Percentiles rank a stretch among this genome's conserved stretches.
Conservation (phyloP, 352 stramenopile species). For the Pseudoperonospora humuli region DNA sequence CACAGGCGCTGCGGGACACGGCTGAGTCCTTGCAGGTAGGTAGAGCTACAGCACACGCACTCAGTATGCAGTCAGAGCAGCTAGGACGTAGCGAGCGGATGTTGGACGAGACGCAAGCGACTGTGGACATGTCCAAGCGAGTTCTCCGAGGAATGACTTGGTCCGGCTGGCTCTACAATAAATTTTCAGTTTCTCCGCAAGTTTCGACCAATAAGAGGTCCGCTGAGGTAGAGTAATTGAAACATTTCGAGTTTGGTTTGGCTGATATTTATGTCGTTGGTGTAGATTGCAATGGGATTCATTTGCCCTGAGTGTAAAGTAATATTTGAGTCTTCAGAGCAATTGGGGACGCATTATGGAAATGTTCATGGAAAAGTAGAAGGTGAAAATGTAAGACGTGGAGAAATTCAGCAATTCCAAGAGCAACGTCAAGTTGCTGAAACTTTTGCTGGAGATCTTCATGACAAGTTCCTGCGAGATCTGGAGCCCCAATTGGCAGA, state of each 20-base stretch:
- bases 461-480: constrained; percentile 41
- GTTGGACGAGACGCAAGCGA: constrained; percentile 54
- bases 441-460: constrained; percentile 16
- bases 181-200: constrained; percentile 36
- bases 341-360: constrained; percentile 52
- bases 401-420: neutral
- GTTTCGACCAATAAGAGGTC: neutral
- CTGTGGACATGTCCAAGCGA: constrained; percentile 48
- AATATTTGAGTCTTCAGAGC: constrained; percentile 42
- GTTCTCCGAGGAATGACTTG: constrained; percentile 66
- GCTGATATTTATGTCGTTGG: neutral
- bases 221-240: constrained; percentile 5
- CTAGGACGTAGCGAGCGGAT: constrained; percentile 42
- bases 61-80: constrained; percentile 68
- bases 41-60: constrained; percentile 41
- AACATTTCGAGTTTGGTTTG: neutral
- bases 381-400: neutral
- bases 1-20: constrained; percentile 41
- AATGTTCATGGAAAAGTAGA: constrained; percentile 29
- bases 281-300: constrained; percentile 75
- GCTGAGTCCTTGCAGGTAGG: constrained; percentile 46
- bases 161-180: constrained; percentile 76
- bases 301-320: constrained; percentile 81
- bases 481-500: constrained; percentile 52
- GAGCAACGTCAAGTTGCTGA: constrained; percentile 2